Evolutionary conservation across 2,329 filamentous ascomycete genomes (phyloP), one percentile per base, ranked within the genome.

Genomic region (Sclerotinia minor): DNA sequence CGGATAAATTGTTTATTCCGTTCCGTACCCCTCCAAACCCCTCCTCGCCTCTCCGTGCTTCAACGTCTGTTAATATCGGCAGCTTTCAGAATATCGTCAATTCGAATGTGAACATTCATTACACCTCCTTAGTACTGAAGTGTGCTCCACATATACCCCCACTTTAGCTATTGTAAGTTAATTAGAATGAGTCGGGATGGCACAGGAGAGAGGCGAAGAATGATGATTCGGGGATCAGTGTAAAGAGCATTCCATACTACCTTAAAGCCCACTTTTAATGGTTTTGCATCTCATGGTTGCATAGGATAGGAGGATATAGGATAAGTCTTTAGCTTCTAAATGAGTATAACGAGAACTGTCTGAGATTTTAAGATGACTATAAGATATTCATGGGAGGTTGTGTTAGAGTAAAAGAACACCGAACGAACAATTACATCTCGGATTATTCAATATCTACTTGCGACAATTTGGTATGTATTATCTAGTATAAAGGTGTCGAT

Each of bases 1-100:
- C 65, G 61, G 61, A 64, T 53, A 15, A 64, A 55, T 32, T n/a
- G 13, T 3, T 52, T 61, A 6, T 52, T 67, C 65, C 65, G 26
- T 29, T 29, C 64, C 54, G 64, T 13, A 50, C 59, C 59, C 59
- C 59, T 61, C 59, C 58, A 50, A 19, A 35, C 24, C 35, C 35
- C 45, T 47, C 44, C 44, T 21, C 44, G 44, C 19, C 44, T 19
- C 44, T 38, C 38, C 15, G 38, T 41, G 38, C 13, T 13, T 41
- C 38, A 41, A 17, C 38, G 3, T 15, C 17, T 41, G 4, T 41
- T 41, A 6, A 41, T 41, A 17, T 17, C 38, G 5, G 38, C 38
- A 41, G 7, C 7, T 11, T 57, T 19, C 13, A 54, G 17, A 7
- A 54, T n/a, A 32, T 15, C 52, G 21, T 29, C 15, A 41, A n/a